Evolutionary conservation across 1,139 yeast species (phyloP).

Genomic region (Wickerhamomyces sp.): DNA sequence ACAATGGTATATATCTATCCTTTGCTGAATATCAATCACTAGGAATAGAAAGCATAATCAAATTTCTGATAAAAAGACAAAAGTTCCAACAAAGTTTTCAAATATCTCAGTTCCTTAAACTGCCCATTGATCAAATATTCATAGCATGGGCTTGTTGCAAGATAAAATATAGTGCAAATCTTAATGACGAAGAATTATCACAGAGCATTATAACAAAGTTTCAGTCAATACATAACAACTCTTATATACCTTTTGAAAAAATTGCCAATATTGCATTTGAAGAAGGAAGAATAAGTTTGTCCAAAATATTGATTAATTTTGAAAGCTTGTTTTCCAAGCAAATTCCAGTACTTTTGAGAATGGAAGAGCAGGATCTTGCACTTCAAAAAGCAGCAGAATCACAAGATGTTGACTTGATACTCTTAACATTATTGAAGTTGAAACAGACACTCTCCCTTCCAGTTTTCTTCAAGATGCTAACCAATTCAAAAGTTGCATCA

Average conservation of each 20-base stretch:
- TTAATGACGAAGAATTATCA: slow-evolving; percentile 57
- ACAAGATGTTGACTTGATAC: slow-evolving; percentile 60
- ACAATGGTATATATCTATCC: slow-evolving; percentile 68
- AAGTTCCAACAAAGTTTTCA: slow-evolving; percentile 62
- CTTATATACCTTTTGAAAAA: slow-evolving; percentile 52
- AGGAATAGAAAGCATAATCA: slow-evolving; percentile 52
- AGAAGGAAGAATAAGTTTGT: slow-evolving; percentile 74
- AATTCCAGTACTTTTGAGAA: slow-evolving; percentile 58
- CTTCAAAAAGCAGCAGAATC: slow-evolving; percentile 64
- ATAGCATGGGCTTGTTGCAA: slow-evolving; percentile 81
- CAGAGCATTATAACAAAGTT: slow-evolving; percentile 46
- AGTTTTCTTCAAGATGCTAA: slow-evolving; percentile 50
- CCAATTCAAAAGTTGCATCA: slow-evolving; percentile 38
- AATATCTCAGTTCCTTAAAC: slow-evolving; percentile 47
- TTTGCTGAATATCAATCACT: slow-evolving; percentile 44
- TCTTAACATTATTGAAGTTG: slow-evolving; percentile 54
- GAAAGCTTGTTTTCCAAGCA: slow-evolving; percentile 67
- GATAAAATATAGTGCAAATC: slow-evolving; percentile 48
- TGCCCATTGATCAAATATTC: slow-evolving; percentile 56
- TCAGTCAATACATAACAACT: slow-evolving; percentile 25
- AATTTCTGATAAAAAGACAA: slow-evolving; percentile 55
- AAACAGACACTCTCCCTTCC: slow-evolving; percentile 44
- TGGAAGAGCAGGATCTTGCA: slow-evolving; percentile 73
- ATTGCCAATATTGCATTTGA: slow-evolving; percentile 71
- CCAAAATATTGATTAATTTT: slow-evolving; percentile 58